These are phyloP conservation scores for Nemania serpens DNA, from an alignment of 2,329 filamentous ascomycete genomes.

Conservation along the genomic window DNA sequence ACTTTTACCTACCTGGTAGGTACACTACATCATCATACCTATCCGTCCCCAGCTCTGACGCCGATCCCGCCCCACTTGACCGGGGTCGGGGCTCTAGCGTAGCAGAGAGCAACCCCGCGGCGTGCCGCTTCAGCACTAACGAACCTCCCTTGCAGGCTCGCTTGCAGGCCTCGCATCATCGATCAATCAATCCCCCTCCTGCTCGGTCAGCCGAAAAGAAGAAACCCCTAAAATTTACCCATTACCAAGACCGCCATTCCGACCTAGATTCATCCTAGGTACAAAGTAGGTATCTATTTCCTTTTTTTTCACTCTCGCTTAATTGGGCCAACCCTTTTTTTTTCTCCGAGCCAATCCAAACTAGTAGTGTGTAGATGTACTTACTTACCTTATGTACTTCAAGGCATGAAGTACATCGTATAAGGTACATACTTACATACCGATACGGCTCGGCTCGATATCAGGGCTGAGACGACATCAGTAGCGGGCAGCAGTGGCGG, in stretches of 20 bases:
- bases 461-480: constrained; percentile 5
- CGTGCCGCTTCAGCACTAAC: neutral
- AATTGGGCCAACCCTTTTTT: constrained; percentile 17
- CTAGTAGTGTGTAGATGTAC: no score
- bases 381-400: no score
- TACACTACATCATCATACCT: neutral
- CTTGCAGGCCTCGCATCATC: neutral
- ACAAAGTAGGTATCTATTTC: neutral
- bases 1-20: no score
- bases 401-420: neutral
- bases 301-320: constrained; percentile 15
- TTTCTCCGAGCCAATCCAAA: neutral
- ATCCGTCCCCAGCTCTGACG: no score
- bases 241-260: neutral
- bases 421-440: neutral
- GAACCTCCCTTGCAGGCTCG: neutral
- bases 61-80: neutral
- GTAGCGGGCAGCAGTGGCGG: neutral
- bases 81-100: neutral
- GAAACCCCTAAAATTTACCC: constrained; percentile 21
- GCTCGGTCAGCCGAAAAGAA: constrained; percentile 23
- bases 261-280: no score
- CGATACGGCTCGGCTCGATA: constrained; percentile 2
- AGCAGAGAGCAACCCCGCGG: neutral
- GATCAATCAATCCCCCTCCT: no score